Percentiles rank a stretch among this genome's conserved stretches.
Conservation (phyloP, 306 rosid genomes). For the Sesbania bispinosa region DNA sequence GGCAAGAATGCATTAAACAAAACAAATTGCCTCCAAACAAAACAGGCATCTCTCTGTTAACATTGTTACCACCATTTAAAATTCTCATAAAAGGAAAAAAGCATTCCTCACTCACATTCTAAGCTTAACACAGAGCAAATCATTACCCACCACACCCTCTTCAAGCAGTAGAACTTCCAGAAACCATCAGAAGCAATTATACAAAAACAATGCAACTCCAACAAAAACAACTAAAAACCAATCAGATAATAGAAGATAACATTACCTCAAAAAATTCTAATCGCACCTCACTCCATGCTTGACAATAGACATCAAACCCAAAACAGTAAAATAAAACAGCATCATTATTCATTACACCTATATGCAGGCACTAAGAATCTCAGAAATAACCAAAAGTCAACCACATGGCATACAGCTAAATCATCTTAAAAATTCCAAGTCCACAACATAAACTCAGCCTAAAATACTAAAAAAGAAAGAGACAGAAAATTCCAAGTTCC, state of each 20-base stretch:
- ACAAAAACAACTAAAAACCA: background rate
- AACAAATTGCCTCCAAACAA: background rate
- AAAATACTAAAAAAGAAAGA: background rate
- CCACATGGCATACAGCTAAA: background rate
- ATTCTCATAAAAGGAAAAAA: background rate
- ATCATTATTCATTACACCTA: background rate
- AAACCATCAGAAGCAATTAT: background rate
- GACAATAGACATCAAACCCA: background rate
- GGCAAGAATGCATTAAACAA: background rate
- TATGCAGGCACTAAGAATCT: background rate
- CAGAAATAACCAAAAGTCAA: background rate
- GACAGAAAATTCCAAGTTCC: constrained; percentile 2
- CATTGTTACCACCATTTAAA: background rate
- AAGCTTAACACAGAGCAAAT: background rate
- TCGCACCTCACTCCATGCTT: background rate
- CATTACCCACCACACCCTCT: background rate
- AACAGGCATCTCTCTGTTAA: background rate
- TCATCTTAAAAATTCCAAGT: background rate
- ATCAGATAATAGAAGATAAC: background rate
- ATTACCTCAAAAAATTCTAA: background rate
- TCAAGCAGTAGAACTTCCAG: background rate
- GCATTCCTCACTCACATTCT: background rate
- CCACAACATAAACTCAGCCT: background rate
- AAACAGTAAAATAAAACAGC: background rate
- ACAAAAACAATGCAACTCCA: background rate